Evolutionary conservation across 805 yeast species (phyloP).

Genomic region (Starmerella stigmatis): DNA sequence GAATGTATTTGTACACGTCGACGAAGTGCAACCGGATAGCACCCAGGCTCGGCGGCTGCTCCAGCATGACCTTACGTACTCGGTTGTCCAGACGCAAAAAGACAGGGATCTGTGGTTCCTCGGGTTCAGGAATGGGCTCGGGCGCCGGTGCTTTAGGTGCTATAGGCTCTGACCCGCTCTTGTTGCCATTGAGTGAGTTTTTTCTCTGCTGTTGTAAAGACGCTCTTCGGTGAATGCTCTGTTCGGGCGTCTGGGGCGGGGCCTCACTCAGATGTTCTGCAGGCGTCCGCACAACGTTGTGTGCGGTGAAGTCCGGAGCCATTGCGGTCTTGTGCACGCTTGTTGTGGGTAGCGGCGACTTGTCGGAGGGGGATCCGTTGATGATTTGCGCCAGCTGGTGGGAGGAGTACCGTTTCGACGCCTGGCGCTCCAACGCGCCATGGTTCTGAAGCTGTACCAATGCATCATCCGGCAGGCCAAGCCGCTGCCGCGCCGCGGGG

Average conservation of each 20-base stretch:
- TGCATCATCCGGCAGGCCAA: constrained; percentile 39
- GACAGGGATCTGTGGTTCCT: constrained; percentile 17
- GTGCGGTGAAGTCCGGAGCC: constrained; percentile 23
- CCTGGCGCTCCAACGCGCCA: constrained; percentile 77
- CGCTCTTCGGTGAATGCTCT: constrained; percentile 35
- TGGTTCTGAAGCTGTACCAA: constrained; percentile 70
- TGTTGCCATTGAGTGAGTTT: not conserved
- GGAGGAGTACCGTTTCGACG: constrained; percentile 87
- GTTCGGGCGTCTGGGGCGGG: constrained; percentile 8
- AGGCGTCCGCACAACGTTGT: constrained; percentile 14
- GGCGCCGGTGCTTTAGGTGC: not conserved
- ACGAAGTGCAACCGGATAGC: constrained; percentile 55
- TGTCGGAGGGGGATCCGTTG: constrained; percentile 19
- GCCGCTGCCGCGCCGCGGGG: not conserved
- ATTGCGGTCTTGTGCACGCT: constrained; percentile 18
- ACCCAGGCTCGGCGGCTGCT: constrained; percentile 21
- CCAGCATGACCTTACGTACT: constrained; percentile 22
- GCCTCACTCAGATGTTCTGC: not conserved
- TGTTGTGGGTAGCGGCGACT: constrained; percentile 21
- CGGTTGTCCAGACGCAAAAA: constrained; percentile 30
- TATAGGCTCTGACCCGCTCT: not conserved
- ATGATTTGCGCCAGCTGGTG: constrained; percentile 71
- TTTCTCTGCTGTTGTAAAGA: constrained; percentile 1
- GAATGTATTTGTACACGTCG: constrained; percentile 78
- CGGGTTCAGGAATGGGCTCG: not conserved